Percentiles rank a stretch among this genome's conserved stretches.
phyloP scores from a whole-genome alignment of 768 basidiomycete species.

The Suillus clintonianus region DNA sequence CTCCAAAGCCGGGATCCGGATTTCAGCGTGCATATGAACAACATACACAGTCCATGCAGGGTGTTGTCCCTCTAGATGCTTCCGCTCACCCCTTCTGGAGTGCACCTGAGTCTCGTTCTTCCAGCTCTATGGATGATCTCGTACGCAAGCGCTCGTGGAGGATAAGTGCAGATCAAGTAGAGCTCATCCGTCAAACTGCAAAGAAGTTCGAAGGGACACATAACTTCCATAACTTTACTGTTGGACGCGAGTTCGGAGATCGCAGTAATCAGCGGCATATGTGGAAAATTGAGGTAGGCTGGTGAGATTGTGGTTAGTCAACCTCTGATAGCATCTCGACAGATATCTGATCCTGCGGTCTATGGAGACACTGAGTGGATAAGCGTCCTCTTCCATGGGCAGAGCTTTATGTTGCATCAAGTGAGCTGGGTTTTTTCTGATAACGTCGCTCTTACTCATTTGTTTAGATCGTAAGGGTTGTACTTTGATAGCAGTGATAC shows the following conservation, averaged over 20 bases:
- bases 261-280: conserved; percentile 83
- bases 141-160: conserved; percentile 75
- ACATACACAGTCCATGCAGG: conserved; percentile 28
- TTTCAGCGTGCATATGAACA: conserved; percentile 49
- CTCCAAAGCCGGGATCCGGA: conserved; percentile 77
- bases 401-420: conserved; percentile 99
- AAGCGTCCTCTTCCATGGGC: conserved; percentile 89
- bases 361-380: conserved; percentile 95
- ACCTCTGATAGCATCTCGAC: not conserved
- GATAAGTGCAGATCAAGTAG: conserved; percentile 52
- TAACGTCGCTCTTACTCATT: conserved; percentile 25
- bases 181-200: conserved; percentile 54
- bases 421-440: conserved; percentile 43
- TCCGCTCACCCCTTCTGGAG: conserved; percentile 66
- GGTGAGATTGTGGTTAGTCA: not conserved
- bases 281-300: conserved; percentile 76
- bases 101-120: conserved; percentile 32
- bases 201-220: conserved; percentile 83
- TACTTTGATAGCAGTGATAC: not conserved
- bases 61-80: conserved; percentile 17
- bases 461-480: conserved; percentile 28
- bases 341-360: conserved; percentile 86
- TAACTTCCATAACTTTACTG: conserved; percentile 98
- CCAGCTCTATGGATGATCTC: conserved; percentile 58
- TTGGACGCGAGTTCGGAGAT: conserved; percentile 83